Percentiles rank a stretch among this genome's conserved stretches.
These are phyloP conservation scores for Chernovozyma sophiae-reginae DNA, from an alignment of 1,139 yeast genomes.

Conservation along the genomic window DNA sequence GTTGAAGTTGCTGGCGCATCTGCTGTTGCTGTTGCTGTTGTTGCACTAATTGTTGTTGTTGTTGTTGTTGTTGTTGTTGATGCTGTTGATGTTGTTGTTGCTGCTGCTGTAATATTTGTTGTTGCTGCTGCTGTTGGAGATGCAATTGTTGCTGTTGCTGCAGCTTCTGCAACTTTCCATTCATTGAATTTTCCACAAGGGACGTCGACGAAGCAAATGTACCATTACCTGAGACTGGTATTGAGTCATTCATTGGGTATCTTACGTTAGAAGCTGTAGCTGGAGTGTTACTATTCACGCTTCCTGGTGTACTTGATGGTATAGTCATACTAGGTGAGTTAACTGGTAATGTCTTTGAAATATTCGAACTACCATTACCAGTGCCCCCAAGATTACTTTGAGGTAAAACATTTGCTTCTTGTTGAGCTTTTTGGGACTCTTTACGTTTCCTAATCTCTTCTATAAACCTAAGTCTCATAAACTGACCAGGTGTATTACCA, in stretches of 20 bases:
- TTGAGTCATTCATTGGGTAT: not conserved
- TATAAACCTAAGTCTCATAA: conserved; percentile 45
- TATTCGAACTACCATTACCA: conserved; percentile 23
- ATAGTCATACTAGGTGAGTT: conserved; percentile 7
- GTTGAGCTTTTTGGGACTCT: conserved; percentile 42
- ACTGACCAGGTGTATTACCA: conserved; percentile 34
- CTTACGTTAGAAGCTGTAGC: not conserved
- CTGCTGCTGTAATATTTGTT: conserved; percentile 8
- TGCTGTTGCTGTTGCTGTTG: conserved; percentile 1
- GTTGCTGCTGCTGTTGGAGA: conserved; percentile 8
- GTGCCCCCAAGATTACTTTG: not conserved
- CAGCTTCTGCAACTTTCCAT: conserved; percentile 5
- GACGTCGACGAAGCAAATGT: not conserved
- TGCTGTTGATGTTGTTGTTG: conserved; percentile 6
- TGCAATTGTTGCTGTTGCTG: conserved; percentile 8
- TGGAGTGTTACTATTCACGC: not conserved
- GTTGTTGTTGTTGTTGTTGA: conserved; percentile 9
- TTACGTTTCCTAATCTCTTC: conserved; percentile 45
- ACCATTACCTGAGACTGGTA: conserved; percentile 1
- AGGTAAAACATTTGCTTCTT: conserved; percentile 30
- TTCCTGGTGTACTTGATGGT: not conserved
- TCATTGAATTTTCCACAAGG: conserved; percentile 2
- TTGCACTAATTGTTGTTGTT: conserved; percentile 2
- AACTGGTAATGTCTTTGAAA: conserved; percentile 21
- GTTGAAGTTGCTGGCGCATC: conserved; percentile 6